Conservation (phyloP, 2,329 filamentous ascomycete genomes). For the Sclerotinia sclerotiorum region DNA sequence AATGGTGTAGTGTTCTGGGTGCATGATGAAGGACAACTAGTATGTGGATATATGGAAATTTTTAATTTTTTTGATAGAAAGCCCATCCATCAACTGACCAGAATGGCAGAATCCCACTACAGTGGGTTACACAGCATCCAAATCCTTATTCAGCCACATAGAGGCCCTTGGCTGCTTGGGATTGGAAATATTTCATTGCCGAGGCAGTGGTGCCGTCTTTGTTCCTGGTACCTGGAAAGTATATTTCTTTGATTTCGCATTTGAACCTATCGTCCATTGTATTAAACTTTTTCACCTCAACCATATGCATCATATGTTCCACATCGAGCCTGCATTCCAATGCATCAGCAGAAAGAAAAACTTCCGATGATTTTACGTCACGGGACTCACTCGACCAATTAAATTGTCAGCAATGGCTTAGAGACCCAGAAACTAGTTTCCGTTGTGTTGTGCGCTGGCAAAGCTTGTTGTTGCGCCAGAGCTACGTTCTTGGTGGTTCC, state of each 20-base stretch:
- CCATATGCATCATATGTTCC: neutral
- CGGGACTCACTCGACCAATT: neutral
- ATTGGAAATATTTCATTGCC: neutral
- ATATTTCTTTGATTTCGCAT: neutral
- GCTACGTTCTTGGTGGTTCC: neutral
- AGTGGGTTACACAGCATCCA: conserved; percentile 6
- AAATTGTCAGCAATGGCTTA: neutral
- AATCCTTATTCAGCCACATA: neutral
- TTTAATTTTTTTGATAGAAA: too few species aligned
- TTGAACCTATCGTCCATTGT: neutral
- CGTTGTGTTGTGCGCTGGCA: conserved; percentile 9
- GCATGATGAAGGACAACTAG: conserved; percentile 1
- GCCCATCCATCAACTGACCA: conserved; percentile 10
- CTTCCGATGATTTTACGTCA: neutral
- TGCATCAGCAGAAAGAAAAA: conserved; percentile 6
- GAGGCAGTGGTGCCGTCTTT: conserved; percentile 6
- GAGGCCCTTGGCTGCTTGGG: neutral
- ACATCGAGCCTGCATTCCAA: neutral
- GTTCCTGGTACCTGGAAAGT: conserved; percentile 22
- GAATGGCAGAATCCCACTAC: conserved; percentile 10
- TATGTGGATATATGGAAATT: neutral
- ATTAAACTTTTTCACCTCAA: neutral
- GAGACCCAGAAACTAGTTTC: neutral
- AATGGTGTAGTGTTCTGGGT: neutral
- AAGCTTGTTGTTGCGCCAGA: neutral